Evolutionary conservation across 2,329 filamentous ascomycete species (phyloP).

Genomic region (Colletotrichum sp.): DNA sequence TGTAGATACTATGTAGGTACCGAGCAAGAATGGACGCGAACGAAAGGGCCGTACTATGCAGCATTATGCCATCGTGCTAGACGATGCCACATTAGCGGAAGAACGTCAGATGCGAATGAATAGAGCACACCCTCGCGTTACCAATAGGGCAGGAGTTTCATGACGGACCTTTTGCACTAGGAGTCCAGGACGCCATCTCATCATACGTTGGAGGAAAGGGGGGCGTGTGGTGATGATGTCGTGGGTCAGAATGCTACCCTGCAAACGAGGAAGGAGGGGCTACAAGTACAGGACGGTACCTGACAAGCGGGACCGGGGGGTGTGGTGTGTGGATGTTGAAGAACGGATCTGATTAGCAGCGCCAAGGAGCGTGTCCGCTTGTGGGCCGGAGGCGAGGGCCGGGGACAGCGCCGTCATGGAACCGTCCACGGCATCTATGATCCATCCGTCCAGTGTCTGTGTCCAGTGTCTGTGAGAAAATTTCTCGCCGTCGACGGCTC

Average conservation of each 20-base stretch:
- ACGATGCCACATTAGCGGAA: not conserved
- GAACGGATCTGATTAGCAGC: conserved; percentile 16
- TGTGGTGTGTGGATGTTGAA: not conserved
- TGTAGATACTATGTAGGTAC: not conserved
- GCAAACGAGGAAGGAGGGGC: not conserved
- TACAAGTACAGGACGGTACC: not conserved
- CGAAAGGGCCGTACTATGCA: conserved; percentile 1
- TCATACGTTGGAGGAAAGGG: not conserved
- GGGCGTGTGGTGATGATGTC: conserved; percentile 7
- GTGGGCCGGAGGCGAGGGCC: conserved; percentile 10
- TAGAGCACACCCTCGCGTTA: conserved; percentile 6
- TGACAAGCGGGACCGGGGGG: not conserved
- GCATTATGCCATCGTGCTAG: not conserved
- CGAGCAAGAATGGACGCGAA: not conserved
- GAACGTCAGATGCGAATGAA: conserved; percentile 1
- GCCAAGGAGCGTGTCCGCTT: conserved; percentile 10
- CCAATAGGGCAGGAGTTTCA: conserved; percentile 18
- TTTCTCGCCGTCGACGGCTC: not conserved
- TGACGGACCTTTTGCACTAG: not conserved
- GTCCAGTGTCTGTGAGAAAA: not conserved
- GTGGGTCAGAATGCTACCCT: conserved; percentile 2
- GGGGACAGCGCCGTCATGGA: not conserved
- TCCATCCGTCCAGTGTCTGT: not conserved
- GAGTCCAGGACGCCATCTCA: conserved; percentile 4
- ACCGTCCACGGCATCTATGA: not conserved